phyloP scores from a whole-genome alignment of 768 basidiomycete genomes.

The Termitomyces sp. region DNA sequence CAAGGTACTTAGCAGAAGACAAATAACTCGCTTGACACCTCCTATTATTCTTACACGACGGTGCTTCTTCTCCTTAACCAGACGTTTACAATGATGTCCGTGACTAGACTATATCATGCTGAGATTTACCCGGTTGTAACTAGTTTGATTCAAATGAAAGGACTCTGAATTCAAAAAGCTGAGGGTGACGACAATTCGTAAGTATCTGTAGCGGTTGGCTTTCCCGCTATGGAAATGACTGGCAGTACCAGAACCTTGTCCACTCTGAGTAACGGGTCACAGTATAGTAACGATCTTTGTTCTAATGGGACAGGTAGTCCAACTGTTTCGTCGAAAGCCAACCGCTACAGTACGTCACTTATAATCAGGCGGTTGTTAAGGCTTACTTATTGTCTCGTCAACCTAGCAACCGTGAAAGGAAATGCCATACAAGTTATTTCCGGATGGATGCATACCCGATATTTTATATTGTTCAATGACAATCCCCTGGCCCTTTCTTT shows the following conservation, averaged over 20 bases:
- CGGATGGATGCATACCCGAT: neutral
- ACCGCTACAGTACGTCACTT: no score
- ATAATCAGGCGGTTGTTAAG: no score
- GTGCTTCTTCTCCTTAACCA: neutral
- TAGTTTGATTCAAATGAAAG: neutral
- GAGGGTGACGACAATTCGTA: neutral
- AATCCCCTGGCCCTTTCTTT: neutral
- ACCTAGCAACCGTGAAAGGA: constrained; percentile 4
- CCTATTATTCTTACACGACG: neutral
- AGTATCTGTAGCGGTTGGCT: no score
- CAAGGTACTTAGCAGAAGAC: neutral
- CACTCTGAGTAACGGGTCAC: no score
- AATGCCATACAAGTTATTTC: neutral
- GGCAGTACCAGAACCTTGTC: no score
- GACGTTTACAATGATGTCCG: neutral
- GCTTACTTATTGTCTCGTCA: neutral
- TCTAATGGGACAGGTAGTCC: no score
- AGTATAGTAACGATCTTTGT: no score
- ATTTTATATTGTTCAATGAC: neutral
- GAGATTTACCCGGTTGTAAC: neutral
- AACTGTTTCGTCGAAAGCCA: no score
- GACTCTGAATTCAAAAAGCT: neutral
- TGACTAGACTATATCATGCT: neutral
- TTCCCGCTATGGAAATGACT: no score
- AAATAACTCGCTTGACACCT: neutral